Conservation (phyloP, 2,329 filamentous ascomycete species). For the Fusarium odoratissimum region DNA sequence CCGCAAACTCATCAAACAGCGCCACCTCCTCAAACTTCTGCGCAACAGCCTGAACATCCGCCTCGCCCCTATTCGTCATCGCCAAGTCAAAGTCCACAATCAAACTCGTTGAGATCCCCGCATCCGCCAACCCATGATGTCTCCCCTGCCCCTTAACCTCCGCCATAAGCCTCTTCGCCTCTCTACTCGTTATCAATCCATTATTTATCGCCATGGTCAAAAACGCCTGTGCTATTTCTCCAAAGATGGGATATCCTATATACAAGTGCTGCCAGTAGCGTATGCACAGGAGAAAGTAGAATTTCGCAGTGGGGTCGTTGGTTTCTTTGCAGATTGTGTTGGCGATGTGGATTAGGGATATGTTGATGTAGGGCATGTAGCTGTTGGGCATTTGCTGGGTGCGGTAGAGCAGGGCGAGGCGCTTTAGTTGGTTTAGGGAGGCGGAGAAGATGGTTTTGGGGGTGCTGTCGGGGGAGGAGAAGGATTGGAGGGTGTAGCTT, state of each 20-base stretch:
- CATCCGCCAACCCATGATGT: background rate
- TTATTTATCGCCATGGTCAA: constrained; percentile 7
- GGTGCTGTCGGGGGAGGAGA: background rate
- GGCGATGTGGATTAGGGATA: constrained; percentile 5
- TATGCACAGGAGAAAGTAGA: background rate
- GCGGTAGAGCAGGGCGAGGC: background rate
- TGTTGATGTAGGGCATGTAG: constrained; percentile 13
- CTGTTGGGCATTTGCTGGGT: background rate
- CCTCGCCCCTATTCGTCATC: background rate
- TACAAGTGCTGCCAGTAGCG: constrained; percentile 12
- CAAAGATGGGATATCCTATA: background rate
- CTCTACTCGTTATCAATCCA: background rate
- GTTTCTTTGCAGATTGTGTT: constrained; percentile 4
- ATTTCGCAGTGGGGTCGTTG: background rate
- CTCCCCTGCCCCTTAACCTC: background rate
- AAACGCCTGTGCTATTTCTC: background rate
- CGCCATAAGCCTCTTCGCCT: background rate
- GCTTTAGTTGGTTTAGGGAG: background rate
- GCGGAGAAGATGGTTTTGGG: background rate
- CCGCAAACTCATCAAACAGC: constrained; percentile 16
- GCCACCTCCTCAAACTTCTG: constrained; percentile 13
- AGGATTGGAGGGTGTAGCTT: background rate
- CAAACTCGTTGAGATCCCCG: background rate
- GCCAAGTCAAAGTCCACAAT: constrained; percentile 12
- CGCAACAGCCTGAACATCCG: background rate